phyloP scores from a whole-genome alignment of 306 rosid genomes.

The Fragaria iinumae region DNA sequence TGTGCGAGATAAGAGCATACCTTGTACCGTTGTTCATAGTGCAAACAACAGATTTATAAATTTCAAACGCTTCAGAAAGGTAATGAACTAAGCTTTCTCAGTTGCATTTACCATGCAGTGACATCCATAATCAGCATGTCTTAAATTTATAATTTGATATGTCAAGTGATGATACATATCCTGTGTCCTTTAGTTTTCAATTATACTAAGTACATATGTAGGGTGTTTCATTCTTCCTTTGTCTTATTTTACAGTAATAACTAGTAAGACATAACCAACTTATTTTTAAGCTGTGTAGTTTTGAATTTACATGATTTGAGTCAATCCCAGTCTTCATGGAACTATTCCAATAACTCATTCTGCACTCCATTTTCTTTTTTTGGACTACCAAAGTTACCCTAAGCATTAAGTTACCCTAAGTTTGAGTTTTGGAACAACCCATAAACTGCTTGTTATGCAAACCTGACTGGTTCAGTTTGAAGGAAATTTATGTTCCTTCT shows the following conservation, averaged over 20 bases:
- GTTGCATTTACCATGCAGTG: conserved; percentile 1
- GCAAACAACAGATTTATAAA: conserved; percentile 45
- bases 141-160: not conserved
- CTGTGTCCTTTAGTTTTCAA: not conserved
- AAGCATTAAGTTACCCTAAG: not conserved
- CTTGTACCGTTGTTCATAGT: conserved; percentile 23
- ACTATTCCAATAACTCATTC: not conserved
- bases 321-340: not conserved
- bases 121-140: not conserved
- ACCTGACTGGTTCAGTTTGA: not conserved
- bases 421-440: not conserved
- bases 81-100: conserved; percentile 29
- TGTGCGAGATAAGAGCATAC: conserved; percentile 47
- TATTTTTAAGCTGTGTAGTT: not conserved
- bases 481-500: not conserved
- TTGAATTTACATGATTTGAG: not conserved
- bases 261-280: not conserved
- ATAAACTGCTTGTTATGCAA: not conserved
- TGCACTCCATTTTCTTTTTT: not conserved
- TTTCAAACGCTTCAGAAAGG: conserved; percentile 87
- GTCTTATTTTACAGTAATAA: not conserved
- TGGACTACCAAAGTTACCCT: not conserved
- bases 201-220: not conserved
- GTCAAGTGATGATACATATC: not conserved
- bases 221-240: not conserved